phyloP scores from a whole-genome alignment of 441 rosid species.

The Populus hybrid region DNA sequence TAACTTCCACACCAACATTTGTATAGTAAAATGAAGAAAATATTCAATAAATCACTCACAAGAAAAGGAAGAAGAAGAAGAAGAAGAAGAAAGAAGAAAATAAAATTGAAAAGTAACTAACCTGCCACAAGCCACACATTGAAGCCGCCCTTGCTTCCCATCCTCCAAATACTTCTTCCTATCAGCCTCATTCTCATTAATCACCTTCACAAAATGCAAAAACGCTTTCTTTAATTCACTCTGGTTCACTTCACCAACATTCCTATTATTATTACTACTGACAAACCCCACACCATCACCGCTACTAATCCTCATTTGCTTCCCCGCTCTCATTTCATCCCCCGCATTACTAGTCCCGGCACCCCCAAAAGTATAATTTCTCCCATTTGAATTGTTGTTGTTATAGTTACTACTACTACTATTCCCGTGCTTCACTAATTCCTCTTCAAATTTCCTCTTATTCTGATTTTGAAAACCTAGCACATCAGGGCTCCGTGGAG shows the following conservation, averaged over 20 bases:
- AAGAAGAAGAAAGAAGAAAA: slow-evolving; percentile 16
- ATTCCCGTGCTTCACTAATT: slow-evolving; percentile 24
- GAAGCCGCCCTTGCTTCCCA: slow-evolving; percentile 75
- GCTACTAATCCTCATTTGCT: slow-evolving; percentile 45
- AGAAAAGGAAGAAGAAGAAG: neutral
- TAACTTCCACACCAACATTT: neutral
- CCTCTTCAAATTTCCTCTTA: slow-evolving; percentile 56
- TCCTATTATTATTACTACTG: slow-evolving; percentile 24
- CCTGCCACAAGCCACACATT: slow-evolving; percentile 87
- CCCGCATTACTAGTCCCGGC: slow-evolving; percentile 41
- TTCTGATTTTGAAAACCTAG: slow-evolving; percentile 27
- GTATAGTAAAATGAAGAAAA: neutral
- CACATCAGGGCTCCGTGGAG: slow-evolving; percentile 35
- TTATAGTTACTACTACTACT: slow-evolving; percentile 6
- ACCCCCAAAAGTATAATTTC: slow-evolving; percentile 20
- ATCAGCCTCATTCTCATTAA: slow-evolving; percentile 58
- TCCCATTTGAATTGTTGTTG: slow-evolving; percentile 33
- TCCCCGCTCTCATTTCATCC: slow-evolving; percentile 56
- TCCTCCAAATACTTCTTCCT: slow-evolving; percentile 76
- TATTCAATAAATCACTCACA: neutral
- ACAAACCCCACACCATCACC: slow-evolving; percentile 16
- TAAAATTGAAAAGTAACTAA: slow-evolving; percentile 39
- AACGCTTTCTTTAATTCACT: slow-evolving; percentile 61
- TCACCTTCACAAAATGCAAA: slow-evolving; percentile 57
- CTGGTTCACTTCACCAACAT: slow-evolving; percentile 55